These are phyloP conservation scores for Thozetella sp. DNA, from an alignment of 495 filamentous ascomycete genomes.

Conservation along the genomic window DNA sequence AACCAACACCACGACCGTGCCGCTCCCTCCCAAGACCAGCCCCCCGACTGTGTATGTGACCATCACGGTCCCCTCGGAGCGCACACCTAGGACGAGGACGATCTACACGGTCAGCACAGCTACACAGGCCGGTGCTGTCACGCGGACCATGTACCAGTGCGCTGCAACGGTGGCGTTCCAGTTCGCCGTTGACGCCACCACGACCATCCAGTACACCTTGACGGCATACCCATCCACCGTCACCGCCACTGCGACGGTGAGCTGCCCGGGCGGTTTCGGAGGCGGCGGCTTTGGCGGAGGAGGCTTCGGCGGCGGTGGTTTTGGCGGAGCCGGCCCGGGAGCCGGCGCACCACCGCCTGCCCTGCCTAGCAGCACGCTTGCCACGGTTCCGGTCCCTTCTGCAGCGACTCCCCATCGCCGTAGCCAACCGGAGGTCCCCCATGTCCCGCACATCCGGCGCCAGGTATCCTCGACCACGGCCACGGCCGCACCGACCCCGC, in stretches of 20 bases:
- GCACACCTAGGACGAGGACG: constrained; percentile 2
- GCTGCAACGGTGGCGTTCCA: constrained; percentile 2
- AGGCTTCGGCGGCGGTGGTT: constrained; percentile 3
- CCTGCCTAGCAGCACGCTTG: background rate
- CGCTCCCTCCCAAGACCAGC: background rate
- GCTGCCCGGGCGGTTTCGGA: constrained; percentile 3
- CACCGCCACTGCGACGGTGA: constrained; percentile 7
- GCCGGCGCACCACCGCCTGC: background rate
- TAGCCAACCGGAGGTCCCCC: no score
- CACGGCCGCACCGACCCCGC: background rate
- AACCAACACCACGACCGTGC: background rate
- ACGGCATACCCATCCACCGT: constrained; percentile 4
- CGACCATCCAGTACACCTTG: constrained; percentile 6
- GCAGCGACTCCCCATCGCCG: no score
- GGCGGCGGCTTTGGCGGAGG: background rate
- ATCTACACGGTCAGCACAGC: constrained; percentile 6
- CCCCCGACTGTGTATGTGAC: background rate
- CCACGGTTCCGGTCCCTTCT: background rate
- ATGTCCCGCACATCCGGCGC: background rate
- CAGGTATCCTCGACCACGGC: background rate
- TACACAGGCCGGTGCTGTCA: background rate
- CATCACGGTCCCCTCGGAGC: background rate
- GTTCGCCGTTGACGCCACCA: constrained; percentile 8
- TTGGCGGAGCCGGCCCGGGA: background rate
- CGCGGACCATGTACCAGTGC: constrained; percentile 4